phyloP scores from a whole-genome alignment of 345 rosid genomes.

The Noccaea caerulescens region DNA sequence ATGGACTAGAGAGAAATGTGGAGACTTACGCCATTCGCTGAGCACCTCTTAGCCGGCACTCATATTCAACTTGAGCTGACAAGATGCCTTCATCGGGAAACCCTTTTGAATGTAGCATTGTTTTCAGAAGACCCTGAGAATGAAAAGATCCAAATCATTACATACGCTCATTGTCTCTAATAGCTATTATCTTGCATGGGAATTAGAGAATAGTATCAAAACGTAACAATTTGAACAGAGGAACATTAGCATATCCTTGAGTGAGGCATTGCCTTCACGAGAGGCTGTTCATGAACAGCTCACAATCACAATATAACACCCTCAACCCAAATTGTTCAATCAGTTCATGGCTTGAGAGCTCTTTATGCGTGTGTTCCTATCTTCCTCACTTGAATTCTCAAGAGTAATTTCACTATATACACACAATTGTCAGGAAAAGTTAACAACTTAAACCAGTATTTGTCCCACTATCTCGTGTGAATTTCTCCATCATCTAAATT shows the following conservation, averaged over 20 bases:
- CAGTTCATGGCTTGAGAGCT: neutral
- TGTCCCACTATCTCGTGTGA: neutral
- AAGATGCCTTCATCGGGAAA: constrained; percentile 77
- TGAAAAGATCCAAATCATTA: constrained; percentile 31
- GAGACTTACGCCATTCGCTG: constrained; percentile 94
- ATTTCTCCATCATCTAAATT: constrained; percentile 1
- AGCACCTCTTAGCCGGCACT: constrained; percentile 90
- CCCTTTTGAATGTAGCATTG: constrained; percentile 79
- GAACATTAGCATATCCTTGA: constrained; percentile 1
- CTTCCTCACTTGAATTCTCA: neutral
- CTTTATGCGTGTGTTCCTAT: neutral
- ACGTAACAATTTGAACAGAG: neutral
- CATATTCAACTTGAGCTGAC: constrained; percentile 89
- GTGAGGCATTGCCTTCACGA: neutral
- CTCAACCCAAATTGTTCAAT: neutral
- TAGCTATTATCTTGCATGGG: constrained; percentile 2
- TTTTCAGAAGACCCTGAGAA: constrained; percentile 82
- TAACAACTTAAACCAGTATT: constrained; percentile 7
- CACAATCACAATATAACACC: neutral
- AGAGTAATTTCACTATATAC: neutral
- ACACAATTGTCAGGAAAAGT: constrained; percentile 2
- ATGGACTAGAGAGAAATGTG: constrained; percentile 12
- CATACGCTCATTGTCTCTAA: constrained; percentile 9
- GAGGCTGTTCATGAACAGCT: constrained; percentile 7
- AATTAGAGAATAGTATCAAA: too few species aligned